Conservation (phyloP, 352 stramenopile species). For the Aphanomyces astaci region DNA sequence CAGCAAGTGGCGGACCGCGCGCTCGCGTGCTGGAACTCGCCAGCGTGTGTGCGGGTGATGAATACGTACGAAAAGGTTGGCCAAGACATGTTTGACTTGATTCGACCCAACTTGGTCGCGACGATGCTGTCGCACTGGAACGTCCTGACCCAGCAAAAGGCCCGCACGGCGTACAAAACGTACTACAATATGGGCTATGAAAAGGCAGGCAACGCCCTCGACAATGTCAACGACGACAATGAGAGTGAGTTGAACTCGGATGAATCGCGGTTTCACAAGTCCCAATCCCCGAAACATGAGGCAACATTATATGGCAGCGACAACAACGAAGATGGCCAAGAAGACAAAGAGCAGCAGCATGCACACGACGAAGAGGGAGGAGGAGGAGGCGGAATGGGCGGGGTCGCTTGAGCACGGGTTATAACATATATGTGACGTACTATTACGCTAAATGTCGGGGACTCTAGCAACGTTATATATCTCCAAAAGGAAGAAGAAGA, state of each 20-base stretch:
- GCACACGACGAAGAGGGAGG: no score
- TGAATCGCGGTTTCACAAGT: no score
- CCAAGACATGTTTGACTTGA: constrained; percentile 74
- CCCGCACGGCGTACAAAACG: constrained; percentile 76
- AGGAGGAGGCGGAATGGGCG: no score
- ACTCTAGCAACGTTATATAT: no score
- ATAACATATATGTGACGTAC: no score
- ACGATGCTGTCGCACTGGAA: constrained; percentile 68
- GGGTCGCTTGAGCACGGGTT: no score
- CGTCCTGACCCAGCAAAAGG: constrained; percentile 76
- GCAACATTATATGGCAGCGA: no score
- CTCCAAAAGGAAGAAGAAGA: no score
- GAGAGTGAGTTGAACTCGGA: neutral
- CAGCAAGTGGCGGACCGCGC: constrained; percentile 79
- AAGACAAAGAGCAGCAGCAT: no score
- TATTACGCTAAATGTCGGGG: no score
- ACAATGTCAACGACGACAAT: neutral
- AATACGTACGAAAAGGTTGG: constrained; percentile 84
- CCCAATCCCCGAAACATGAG: no score
- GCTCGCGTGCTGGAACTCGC: constrained; percentile 75
- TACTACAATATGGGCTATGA: constrained; percentile 89
- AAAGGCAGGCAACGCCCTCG: constrained; percentile 35
- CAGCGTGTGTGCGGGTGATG: constrained; percentile 77
- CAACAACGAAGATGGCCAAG: no score
- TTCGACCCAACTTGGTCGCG: constrained; percentile 58